Conservation (phyloP, 1,139 yeast genomes). For the Kodamaea anthophila region DNA sequence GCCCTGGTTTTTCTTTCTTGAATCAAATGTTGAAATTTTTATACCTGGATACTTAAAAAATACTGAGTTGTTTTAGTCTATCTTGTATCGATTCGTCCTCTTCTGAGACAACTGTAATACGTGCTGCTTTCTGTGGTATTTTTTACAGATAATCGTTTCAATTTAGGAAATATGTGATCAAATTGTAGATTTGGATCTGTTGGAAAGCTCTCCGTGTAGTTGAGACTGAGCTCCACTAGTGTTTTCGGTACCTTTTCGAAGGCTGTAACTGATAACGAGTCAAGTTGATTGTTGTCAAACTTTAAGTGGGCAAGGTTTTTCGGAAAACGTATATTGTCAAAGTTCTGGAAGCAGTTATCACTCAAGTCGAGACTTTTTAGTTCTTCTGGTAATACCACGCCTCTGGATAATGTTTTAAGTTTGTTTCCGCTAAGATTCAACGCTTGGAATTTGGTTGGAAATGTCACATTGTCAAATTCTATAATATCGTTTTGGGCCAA, state of each 20-base stretch:
- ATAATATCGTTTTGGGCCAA: constrained; percentile 17
- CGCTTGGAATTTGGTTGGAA: constrained; percentile 10
- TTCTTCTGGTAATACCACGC: constrained; percentile 6
- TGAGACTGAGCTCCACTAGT: constrained; percentile 7
- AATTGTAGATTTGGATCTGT: not conserved
- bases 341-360: constrained; percentile 10
- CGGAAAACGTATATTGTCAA: constrained; percentile 9
- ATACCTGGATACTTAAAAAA: no score
- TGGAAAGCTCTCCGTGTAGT: constrained; percentile 5
- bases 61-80: no score
- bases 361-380: constrained; percentile 12
- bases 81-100: not conserved
- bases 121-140: constrained; percentile 1
- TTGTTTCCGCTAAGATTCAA: constrained; percentile 14
- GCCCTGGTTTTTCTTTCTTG: no score
- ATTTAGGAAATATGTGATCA: constrained; percentile 1
- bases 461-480: constrained; percentile 11
- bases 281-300: constrained; percentile 8
- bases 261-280: no score
- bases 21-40: no score
- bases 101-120: not conserved
- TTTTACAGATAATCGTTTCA: constrained; percentile 4
- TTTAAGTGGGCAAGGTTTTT: constrained; percentile 7
- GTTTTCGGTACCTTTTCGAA: constrained; percentile 8
- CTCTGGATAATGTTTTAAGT: constrained; percentile 9